Evolutionary conservation across 2,329 filamentous ascomycete genomes (phyloP).

Genomic region (Fusarium pseudocircinatum): DNA sequence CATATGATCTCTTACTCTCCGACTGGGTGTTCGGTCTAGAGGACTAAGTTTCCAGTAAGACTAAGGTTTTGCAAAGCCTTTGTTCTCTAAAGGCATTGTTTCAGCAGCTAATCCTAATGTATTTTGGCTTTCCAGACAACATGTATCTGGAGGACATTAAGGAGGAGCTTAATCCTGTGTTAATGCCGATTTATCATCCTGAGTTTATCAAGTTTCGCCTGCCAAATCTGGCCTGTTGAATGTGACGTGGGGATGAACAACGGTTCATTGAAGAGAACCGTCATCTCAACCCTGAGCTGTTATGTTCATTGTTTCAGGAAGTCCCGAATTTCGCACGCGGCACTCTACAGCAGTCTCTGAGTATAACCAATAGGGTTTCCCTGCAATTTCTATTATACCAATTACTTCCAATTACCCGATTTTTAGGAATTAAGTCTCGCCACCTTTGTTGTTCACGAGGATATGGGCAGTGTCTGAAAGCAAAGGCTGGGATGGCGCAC

Average conservation of each 20-base stretch:
- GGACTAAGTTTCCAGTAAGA: too few relatives aligned
- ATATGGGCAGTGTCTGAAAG: neutral
- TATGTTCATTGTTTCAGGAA: neutral
- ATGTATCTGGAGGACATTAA: too few relatives aligned
- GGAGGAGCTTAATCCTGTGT: too few relatives aligned
- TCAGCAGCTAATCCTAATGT: too few relatives aligned
- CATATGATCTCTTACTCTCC: too few relatives aligned
- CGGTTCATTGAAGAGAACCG: neutral
- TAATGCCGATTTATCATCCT: too few relatives aligned
- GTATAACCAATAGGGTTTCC: neutral
- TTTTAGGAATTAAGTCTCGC: neutral
- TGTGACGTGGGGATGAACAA: neutral
- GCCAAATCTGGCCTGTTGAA: neutral
- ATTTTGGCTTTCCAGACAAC: too few relatives aligned
- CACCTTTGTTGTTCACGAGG: neutral
- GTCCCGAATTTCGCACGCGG: neutral
- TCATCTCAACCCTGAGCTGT: neutral
- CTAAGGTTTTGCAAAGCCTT: too few relatives aligned
- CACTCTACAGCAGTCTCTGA: neutral
- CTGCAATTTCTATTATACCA: neutral
- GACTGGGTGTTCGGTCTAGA: too few relatives aligned
- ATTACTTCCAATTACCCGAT: neutral
- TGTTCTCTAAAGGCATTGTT: too few relatives aligned
- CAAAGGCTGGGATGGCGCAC: neutral
- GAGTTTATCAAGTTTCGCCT: too few relatives aligned